Evolutionary conservation across 495 filamentous ascomycete genomes (phyloP).

Genomic region (Tuber borchii): DNA sequence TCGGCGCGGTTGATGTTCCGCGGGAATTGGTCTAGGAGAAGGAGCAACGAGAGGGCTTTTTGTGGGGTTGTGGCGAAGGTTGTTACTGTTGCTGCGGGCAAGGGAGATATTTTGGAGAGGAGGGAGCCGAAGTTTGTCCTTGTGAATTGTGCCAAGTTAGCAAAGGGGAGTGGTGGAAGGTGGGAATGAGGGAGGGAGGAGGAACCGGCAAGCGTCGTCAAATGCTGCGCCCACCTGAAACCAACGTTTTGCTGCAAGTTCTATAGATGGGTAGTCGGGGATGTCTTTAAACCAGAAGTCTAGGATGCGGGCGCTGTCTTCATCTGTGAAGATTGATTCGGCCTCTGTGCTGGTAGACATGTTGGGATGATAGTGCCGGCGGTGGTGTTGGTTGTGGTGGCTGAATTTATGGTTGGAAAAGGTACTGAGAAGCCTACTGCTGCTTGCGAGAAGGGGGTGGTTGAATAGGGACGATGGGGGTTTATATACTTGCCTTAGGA

Average conservation of each 20-base stretch:
- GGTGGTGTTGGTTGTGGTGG: not conserved
- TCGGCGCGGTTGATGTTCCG: slow-evolving; percentile 48
- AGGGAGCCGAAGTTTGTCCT: slow-evolving; percentile 21
- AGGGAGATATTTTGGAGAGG: slow-evolving; percentile 14
- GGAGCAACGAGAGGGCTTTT: slow-evolving; percentile 44
- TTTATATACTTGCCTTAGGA: not conserved
- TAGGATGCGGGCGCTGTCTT: slow-evolving; percentile 16
- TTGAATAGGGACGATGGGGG: not conserved
- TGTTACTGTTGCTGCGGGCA: slow-evolving; percentile 7
- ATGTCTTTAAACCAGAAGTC: slow-evolving; percentile 22
- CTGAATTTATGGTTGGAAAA: not conserved
- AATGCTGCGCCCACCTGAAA: slow-evolving; percentile 9
- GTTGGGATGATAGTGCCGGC: not conserved
- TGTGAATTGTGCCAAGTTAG: not conserved
- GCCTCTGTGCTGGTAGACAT: not conserved
- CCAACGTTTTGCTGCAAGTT: slow-evolving; percentile 9
- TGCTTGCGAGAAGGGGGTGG: not conserved
- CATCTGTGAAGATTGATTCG: slow-evolving; percentile 19
- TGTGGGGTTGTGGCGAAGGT: slow-evolving; percentile 23
- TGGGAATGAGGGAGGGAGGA: not conserved
- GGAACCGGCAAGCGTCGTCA: slow-evolving; percentile 25
- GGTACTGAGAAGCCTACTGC: not conserved
- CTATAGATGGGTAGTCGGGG: not conserved
- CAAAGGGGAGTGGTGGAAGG: too few species aligned
- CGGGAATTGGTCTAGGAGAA: slow-evolving; percentile 50